These are phyloP conservation scores for Wickerhamomyces chaumierensis DNA, from an alignment of 805 yeast genomes.

Conservation along the genomic window DNA sequence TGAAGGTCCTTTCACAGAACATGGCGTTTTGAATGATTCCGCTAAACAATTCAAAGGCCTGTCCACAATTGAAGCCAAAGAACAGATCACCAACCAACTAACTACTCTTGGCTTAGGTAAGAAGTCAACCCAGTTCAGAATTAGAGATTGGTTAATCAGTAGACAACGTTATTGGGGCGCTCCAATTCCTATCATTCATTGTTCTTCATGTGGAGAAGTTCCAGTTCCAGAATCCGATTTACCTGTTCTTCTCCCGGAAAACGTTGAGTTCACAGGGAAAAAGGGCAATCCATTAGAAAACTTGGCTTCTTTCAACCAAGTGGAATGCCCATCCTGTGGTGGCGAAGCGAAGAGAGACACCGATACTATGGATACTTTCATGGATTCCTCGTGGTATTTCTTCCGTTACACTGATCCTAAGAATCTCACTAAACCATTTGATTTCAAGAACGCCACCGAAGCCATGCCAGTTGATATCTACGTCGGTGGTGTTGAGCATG, in stretches of 20 bases:
- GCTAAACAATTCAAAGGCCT: constrained; percentile 43
- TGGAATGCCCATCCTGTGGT: constrained; percentile 76
- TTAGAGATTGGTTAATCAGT: constrained; percentile 91
- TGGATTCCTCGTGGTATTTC: constrained; percentile 96
- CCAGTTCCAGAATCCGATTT: constrained; percentile 84
- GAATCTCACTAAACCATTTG: constrained; percentile 47
- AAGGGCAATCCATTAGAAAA: constrained; percentile 60
- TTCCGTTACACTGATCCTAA: constrained; percentile 73
- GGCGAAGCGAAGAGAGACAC: constrained; percentile 75
- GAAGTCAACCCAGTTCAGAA: constrained; percentile 39
- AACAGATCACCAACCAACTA: constrained; percentile 32
- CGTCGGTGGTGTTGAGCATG: constrained; percentile 95
- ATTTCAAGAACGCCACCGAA: constrained; percentile 32
- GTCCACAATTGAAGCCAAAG: constrained; percentile 37
- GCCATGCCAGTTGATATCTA: constrained; percentile 81
- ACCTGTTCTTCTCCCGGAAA: constrained; percentile 71
- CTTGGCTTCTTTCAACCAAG: constrained; percentile 56
- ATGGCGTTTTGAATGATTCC: constrained; percentile 37
- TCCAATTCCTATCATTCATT: constrained; percentile 91
- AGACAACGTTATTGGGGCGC: constrained; percentile 98
- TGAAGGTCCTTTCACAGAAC: constrained; percentile 26
- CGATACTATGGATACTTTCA: constrained; percentile 97
- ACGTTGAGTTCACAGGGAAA: constrained; percentile 31
- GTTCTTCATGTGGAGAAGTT: constrained; percentile 76
- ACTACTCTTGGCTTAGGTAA: constrained; percentile 30